A percentile compares a stretch with the other conserved stretches of the same genome.
phyloP scores from a whole-genome alignment of 1,284 basidiomycete species.

The Cryptococcus maquisensis region DNA sequence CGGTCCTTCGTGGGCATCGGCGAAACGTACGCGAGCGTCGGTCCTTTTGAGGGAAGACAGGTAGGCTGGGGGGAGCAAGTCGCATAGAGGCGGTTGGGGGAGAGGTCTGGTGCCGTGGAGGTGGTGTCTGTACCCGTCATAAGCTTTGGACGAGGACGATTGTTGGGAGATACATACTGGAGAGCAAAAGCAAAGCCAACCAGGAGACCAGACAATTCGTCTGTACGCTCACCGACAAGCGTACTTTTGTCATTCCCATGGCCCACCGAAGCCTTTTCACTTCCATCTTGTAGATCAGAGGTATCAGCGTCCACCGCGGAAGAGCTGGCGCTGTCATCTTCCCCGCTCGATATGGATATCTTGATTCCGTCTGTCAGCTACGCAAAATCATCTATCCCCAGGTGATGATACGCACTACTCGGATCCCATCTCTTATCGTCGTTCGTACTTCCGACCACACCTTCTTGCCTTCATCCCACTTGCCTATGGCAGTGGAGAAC shows the following conservation, averaged over 20 bases:
- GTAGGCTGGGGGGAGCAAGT: constrained; percentile 41
- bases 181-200: constrained; percentile 46
- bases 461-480: constrained; percentile 44
- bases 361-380: constrained; percentile 1
- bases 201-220: constrained; percentile 41
- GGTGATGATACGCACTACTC: constrained; percentile 30
- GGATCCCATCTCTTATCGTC: constrained; percentile 37
- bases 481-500: constrained; percentile 34
- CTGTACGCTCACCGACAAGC: constrained; percentile 12
- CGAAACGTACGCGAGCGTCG: constrained; percentile 44
- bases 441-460: constrained; percentile 42
- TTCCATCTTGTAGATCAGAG: background rate
- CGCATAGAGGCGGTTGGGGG: constrained; percentile 42
- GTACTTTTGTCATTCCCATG: background rate
- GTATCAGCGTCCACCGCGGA: background rate
- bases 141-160: background rate
- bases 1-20: constrained; percentile 36
- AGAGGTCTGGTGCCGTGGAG: constrained; percentile 39
- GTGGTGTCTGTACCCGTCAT: constrained; percentile 35
- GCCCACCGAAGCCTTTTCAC: background rate
- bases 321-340: no score
- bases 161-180: constrained; percentile 25
- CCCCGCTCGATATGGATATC: constrained; percentile 3
- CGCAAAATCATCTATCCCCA: no score
- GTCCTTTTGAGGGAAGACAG: constrained; percentile 43